A percentile compares a stretch with the other conserved stretches of the same genome.
phyloP scores from a whole-genome alignment of 495 filamentous ascomycete genomes.

The Neurospora discreta region DNA sequence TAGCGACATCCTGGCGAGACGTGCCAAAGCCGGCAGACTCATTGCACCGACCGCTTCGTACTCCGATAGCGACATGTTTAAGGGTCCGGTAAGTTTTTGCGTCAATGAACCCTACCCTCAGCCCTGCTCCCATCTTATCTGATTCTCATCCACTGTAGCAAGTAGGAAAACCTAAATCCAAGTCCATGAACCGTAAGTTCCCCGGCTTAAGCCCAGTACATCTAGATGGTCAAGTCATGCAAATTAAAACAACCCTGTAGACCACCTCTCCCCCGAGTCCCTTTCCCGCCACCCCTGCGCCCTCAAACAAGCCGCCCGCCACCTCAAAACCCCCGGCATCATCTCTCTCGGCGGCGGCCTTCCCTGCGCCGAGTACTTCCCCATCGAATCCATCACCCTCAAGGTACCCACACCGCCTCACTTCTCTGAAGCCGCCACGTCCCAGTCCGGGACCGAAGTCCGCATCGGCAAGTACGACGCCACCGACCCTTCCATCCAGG shows the following conservation, averaged over 20 bases:
- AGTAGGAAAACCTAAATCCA: conserved; percentile 62
- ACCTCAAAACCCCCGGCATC: conserved; percentile 57
- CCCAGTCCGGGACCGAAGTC: conserved; percentile 40
- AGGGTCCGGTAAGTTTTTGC: conserved; percentile 45
- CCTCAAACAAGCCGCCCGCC: conserved; percentile 65
- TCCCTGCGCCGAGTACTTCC: conserved; percentile 82
- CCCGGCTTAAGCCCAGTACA: neutral
- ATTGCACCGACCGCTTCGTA: conserved; percentile 66
- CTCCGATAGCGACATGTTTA: conserved; percentile 75
- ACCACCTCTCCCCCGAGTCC: conserved; percentile 47
- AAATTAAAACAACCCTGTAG: conserved; percentile 14
- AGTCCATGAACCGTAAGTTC: conserved; percentile 75
- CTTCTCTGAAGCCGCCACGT: conserved; percentile 58
- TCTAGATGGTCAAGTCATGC: too few relatives aligned
- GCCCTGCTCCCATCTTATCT: too few relatives aligned
- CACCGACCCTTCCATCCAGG: conserved; percentile 31
- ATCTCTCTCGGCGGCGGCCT: conserved; percentile 91
- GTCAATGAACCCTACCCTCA: too few relatives aligned
- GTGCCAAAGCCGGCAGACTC: conserved; percentile 56
- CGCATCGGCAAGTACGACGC: conserved; percentile 75
- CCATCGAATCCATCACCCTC: conserved; percentile 35
- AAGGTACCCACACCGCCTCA: conserved; percentile 31
- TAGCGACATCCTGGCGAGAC: conserved; percentile 54
- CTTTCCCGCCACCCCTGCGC: conserved; percentile 45
- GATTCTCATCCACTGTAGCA: conserved; percentile 14